Evolutionary conservation across 352 stramenopile species (phyloP), one percentile per base, ranked within the genome.

Genomic region (Pythium rishiriense): DNA sequence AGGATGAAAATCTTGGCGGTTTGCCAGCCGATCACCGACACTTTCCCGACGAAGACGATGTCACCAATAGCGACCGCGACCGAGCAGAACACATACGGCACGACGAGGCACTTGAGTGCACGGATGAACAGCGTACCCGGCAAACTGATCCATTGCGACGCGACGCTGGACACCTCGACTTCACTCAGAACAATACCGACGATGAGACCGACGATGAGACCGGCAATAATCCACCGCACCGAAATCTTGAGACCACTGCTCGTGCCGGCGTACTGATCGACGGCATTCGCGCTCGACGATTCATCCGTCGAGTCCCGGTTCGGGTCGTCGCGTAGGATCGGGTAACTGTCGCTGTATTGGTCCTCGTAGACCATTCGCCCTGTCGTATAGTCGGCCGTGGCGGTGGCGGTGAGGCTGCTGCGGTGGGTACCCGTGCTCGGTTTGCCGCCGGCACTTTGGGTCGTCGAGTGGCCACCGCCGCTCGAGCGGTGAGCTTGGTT

Each of bases 41-140:
- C 71, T 61, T 90, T 90, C 33, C 82, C 82, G 8, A 90, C 74
- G 41, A 80, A 84, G 24, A 93, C 72, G 26, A 90, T 85, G 54
- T 91, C 83, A 0, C 76, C 80, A 10, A 91, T 78, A 24, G 80
- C 83, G 12, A 92, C 78, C 0, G 81, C 78, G n/a, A 94, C 81
- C 0, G 78, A 82, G 58, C 79, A 91, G 71, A 94, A 94, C 3
- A 94, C 81, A 50, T 90, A 85, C 11, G 85, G 85, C 15, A 94
- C 68, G 21, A 92, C 82, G 1, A 94, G 66, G 25, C 79, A 77
- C 60, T 85, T 90, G 28, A 92, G 67, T 11, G 79, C 81, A 24
- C 85, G 76, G 14, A 91, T 62, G 62, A 94, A 94, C 25, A 94
- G 60, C 8, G 91, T 72, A 3, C 85, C 81, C 0, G 85, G 85